These are phyloP conservation scores for Cadophora luteo-olivacea DNA, from an alignment of 2,329 filamentous ascomycete genomes.

Conservation along the genomic window DNA sequence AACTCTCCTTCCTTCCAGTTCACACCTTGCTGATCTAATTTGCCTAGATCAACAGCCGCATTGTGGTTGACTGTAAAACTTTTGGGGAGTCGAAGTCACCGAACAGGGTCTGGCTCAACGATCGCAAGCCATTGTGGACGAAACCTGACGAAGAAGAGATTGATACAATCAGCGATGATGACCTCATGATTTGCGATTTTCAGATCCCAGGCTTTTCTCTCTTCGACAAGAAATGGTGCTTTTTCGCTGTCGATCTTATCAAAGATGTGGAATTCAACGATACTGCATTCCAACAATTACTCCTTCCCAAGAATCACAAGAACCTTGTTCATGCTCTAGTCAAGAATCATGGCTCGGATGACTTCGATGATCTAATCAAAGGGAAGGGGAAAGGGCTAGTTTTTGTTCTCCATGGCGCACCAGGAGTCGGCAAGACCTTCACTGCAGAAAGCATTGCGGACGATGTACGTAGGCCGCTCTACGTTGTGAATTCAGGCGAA, in stretches of 20 bases:
- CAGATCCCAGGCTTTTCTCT: constrained; percentile 29
- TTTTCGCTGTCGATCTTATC: constrained; percentile 25
- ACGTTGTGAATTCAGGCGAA: constrained; percentile 51
- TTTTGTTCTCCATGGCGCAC: constrained; percentile 30
- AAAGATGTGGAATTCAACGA: constrained; percentile 34
- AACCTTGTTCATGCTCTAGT: constrained; percentile 31
- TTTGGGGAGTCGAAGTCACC: constrained; percentile 29
- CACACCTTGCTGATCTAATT: not conserved
- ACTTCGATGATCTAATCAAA: constrained; percentile 41
- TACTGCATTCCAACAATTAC: constrained; percentile 38
- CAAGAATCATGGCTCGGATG: constrained; percentile 23
- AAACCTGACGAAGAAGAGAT: not conserved
- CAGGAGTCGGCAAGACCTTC: constrained; percentile 31
- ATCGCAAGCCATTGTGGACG: constrained; percentile 17
- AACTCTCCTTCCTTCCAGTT: no score
- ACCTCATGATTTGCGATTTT: constrained; percentile 25
- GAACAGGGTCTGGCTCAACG: constrained; percentile 20
- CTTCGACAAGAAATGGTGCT: constrained; percentile 30
- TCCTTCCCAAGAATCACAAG: constrained; percentile 40
- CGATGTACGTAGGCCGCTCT: constrained; percentile 29
- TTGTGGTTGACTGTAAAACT: constrained; percentile 37
- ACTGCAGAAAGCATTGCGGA: constrained; percentile 62
- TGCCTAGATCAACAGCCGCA: constrained; percentile 34
- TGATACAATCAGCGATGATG: constrained; percentile 24
- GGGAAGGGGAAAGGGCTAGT: constrained; percentile 34